Evolutionary conservation across 2,329 filamentous ascomycete species (phyloP).

Genomic region (Neonectria magnoliae): DNA sequence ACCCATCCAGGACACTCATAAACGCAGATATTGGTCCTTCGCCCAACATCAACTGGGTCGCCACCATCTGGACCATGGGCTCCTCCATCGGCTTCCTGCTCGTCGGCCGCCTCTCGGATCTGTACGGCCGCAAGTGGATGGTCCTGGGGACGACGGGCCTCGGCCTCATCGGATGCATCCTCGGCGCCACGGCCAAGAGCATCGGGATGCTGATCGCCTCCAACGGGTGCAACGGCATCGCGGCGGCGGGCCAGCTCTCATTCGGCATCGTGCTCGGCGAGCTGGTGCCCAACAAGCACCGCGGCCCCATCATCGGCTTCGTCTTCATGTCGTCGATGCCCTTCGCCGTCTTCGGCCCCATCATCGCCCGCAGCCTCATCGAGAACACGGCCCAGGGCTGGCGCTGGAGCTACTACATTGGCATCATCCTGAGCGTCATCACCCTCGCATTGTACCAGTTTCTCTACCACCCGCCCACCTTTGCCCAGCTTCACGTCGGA

Average conservation of each 20-base stretch:
- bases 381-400: slow-evolving; percentile 54
- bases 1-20: slow-evolving; percentile 38
- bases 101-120: slow-evolving; percentile 54
- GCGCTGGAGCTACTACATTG: slow-evolving; percentile 62
- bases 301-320: slow-evolving; percentile 49
- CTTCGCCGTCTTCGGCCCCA: slow-evolving; percentile 56
- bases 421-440: slow-evolving; percentile 55
- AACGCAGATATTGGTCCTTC: slow-evolving; percentile 47
- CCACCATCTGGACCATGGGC: slow-evolving; percentile 51
- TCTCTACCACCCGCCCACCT: slow-evolving; percentile 60
- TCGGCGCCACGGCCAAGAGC: slow-evolving; percentile 48
- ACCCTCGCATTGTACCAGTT: slow-evolving; percentile 53
- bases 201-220: slow-evolving; percentile 51
- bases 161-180: slow-evolving; percentile 50
- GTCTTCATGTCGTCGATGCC: slow-evolving; percentile 53
- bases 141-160: slow-evolving; percentile 47
- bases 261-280: slow-evolving; percentile 55
- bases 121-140: slow-evolving; percentile 56
- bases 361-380: slow-evolving; percentile 58
- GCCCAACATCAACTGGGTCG: slow-evolving; percentile 46
- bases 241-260: slow-evolving; percentile 53
- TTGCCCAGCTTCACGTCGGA: slow-evolving; percentile 53
- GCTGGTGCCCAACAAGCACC: slow-evolving; percentile 54
- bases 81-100: slow-evolving; percentile 53
- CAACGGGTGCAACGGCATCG: slow-evolving; percentile 51